These are phyloP conservation scores for Mortierella sp. DNA, from an alignment of 371 early-diverging fungal genomes.

Conservation along the genomic window DNA sequence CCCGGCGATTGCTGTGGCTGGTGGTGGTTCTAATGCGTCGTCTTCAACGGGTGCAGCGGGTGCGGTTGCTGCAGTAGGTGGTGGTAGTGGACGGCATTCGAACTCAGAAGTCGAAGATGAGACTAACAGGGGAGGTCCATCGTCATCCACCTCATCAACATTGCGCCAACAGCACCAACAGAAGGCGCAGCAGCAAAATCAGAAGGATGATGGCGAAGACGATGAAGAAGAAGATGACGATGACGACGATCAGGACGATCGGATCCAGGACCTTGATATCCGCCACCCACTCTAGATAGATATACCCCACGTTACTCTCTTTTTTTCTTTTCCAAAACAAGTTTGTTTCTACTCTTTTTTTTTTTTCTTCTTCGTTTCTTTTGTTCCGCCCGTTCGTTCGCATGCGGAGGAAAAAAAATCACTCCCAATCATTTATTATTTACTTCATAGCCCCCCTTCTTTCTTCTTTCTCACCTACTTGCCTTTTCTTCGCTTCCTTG, in stretches of 20 bases:
- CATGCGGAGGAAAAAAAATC: no score
- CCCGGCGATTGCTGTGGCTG: conserved; percentile 13
- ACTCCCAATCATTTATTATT: no score
- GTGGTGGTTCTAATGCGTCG: not conserved
- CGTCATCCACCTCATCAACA: not conserved
- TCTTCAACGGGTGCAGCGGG: not conserved
- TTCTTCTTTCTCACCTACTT: no score
- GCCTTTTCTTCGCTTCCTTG: no score
- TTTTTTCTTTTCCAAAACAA: not conserved
- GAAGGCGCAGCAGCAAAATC: conserved; percentile 2
- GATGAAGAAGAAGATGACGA: conserved; percentile 19
- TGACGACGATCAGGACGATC: conserved; percentile 20
- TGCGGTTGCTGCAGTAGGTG: not conserved
- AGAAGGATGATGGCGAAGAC: not conserved
- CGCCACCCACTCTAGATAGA: conserved; percentile 1
- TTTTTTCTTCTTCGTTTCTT: not conserved
- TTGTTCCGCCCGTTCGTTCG: not conserved
- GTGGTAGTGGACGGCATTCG: not conserved
- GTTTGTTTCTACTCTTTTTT: no score
- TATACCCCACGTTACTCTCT: not conserved
- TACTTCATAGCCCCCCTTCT: no score
- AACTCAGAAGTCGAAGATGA: conserved; percentile 15
- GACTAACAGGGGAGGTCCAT: not conserved
- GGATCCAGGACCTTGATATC: conserved; percentile 20
- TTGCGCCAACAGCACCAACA: conserved; percentile 12